Base-by-base conservation (phyloP, 495 filamentous ascomycete species). In the Penicillium odoratum region DNA sequence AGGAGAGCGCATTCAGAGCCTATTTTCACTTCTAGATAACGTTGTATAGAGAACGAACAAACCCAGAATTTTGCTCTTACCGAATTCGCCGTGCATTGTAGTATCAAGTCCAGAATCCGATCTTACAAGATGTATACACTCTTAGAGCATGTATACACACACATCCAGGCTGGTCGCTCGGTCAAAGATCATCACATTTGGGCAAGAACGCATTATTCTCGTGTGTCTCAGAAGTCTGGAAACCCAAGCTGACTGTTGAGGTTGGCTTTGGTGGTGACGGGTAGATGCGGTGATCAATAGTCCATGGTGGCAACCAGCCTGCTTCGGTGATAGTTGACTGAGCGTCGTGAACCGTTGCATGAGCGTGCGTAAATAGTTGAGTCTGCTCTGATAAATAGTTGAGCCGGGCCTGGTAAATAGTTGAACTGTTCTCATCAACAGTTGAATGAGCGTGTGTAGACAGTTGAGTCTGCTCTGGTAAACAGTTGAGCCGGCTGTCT, bases 21-120 rank as follows among this genome's bases (percentile, higher is more conserved):
- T 48, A 11, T 48, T 48, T 48, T 48, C 45, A 48, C 26, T 48
- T 26, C 45, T 30, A 48, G 45, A 48, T 48, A 48, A 8, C 36
- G 11, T 40, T 40, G 11, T 48, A 48, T 48, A 30, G 26, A 30
- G 45, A 28, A 48, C n/a, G 26, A 13, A 30, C 30, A 48, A 48
- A 48, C 45, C 43, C 45, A 28, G 45, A 29, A 48, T 48, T 30
- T 48, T 48, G 45, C 45, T 13, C 7, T 48, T 48, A 21, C 45
- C 21, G 45, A 48, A 10, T 48, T 48, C 45, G 45, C 45, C 45
- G 26, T 48, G 26, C 26, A 48, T 48, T 2, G 45, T 48, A 48
- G 45, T 48, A 48, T 30, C 26, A 48, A 30, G 7, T 48, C 45
- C 45, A 48, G 45, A 15, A 48, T 30, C 9, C 30, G 26, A 48